Base-by-base conservation (phyloP, 345 rosid genomes). In the Murraya koenigii region DNA sequence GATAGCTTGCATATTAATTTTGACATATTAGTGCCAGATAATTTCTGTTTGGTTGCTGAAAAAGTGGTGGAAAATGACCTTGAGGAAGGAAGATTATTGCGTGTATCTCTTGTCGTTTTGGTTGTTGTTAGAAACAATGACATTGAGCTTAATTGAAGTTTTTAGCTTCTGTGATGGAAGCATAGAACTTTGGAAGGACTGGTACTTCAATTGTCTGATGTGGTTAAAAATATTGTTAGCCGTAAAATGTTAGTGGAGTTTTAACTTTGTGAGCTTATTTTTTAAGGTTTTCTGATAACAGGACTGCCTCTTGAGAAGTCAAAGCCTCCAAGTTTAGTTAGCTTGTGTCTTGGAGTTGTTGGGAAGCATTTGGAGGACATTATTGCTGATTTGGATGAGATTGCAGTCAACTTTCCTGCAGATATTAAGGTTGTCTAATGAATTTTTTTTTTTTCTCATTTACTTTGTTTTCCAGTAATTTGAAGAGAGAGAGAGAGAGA, bases 301-400 rank as follows among this genome's bases (percentile, higher is more conserved):
- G 98, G 87, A 69, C 66, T 52, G 19, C 72, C 44, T 8, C 0
- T 71, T 49, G 75, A 75, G 89, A 90, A 73, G 82, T 64, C 56
- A 23, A 86, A 79, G 65, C 90, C 94, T 44, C 94, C 92, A 38
- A 89, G 90, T 71, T 88, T 95, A 69, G 83, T 90, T 8, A 88
- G 84, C 81, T 83, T 93, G 79, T 95, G 98, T 80, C 89, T 95
- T 28, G 97, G 92, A 30, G 90, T 93, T 84, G 79, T 95, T 69
- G 98, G 99, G 28, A 84, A 60, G 83, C 84, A 95, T 87, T 86
- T 95, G 80, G 98, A 95, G 80, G 99, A 92, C 30, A 84, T 95
- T 30, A 74, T 86, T 35, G 84, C 78, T 15, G 90, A 93, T 67
- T 82, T 95, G 85, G 75, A 75, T 66, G 95, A 89, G 61, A 91